Base-by-base conservation (phyloP, 371 early-diverging fungal species). In the Mucor racemosus region DNA sequence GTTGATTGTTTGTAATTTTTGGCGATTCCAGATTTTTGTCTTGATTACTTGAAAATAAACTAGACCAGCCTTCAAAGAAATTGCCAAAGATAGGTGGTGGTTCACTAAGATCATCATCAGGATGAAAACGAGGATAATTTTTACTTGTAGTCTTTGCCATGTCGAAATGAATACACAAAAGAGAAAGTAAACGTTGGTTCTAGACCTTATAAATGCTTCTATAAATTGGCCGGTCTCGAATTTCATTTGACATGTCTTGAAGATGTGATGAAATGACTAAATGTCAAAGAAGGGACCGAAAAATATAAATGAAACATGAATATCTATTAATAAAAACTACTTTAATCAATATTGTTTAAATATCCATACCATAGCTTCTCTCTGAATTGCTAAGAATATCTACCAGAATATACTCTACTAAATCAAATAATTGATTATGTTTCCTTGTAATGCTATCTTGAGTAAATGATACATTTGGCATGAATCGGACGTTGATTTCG, bases 41-140 rank as follows among this genome's bases (percentile, higher is more conserved):
- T 31, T 7, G 5, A 7, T 19, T 17, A 14, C 36, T 44, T 21
- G 42, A 53, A 31, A 50, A 53, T 17, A 67, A 67, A 7, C 38
- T 33, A 19, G 74, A 42, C 76, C 76, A 76, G 4, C 76, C 76
- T 68, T 71, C 68, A 39, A 76, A 70, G 36, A 71, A 65, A 21
- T 58, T 65, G 21, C 61, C 63, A 41, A 76, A 44, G 13, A 74
- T 38, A 9, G 67, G 65, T 13, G 76, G 71, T 33, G 65, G 54
- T 21, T 54, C 42, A 5, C 19, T 26, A 8, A 19, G 7, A 41
- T 60, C 60, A 33, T 44, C 60, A 9, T 44, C 44, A 14, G n/a
- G 33, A 55, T 35, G 14, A 1, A 55, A 55, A 1, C 17, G 55
- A 55, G 35, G 35, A 15, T 17, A 15, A 8, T 31, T 14, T 31